A percentile compares a stretch with the other conserved stretches of the same genome.
phyloP scores from a whole-genome alignment of 2,329 filamentous ascomycete genomes.

The Hymenoscyphus infarciens region DNA sequence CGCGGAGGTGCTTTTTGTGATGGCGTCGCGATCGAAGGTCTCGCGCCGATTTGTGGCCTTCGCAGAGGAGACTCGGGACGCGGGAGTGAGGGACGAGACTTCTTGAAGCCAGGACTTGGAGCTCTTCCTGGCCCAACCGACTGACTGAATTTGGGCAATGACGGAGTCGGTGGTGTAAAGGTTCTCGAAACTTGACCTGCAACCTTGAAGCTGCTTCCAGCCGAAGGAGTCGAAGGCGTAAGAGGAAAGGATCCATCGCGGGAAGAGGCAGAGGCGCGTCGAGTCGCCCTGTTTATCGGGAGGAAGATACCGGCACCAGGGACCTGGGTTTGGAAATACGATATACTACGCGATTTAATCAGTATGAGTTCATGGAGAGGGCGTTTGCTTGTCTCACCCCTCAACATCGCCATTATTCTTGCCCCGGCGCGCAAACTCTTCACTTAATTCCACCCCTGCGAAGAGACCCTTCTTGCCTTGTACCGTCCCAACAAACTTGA shows the following conservation, averaged over 20 bases:
- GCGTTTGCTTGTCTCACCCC: conserved; percentile 57
- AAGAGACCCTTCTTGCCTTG: conserved; percentile 88
- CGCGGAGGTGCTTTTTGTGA: conserved; percentile 49
- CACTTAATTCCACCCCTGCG: conserved; percentile 83
- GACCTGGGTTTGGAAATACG: conserved; percentile 77
- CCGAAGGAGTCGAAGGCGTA: conserved; percentile 65
- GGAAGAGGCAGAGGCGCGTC: conserved; percentile 55
- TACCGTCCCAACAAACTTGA: conserved; percentile 85
- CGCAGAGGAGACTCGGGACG: conserved; percentile 84
- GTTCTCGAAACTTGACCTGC: conserved; percentile 47
- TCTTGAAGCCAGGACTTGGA: conserved; percentile 68
- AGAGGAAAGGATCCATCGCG: conserved; percentile 54
- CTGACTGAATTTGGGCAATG: conserved; percentile 78
- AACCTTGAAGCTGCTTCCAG: conserved; percentile 47
- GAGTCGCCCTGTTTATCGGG: conserved; percentile 75
- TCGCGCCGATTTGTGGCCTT: conserved; percentile 55
- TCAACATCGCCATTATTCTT: conserved; percentile 98
- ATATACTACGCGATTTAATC: conserved; percentile 45
- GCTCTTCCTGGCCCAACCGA: conserved; percentile 71
- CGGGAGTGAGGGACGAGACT: conserved; percentile 71
- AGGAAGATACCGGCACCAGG: conserved; percentile 91
- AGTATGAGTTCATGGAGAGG: conserved; percentile 20
- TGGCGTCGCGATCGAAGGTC: conserved; percentile 56
- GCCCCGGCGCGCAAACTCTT: conserved; percentile 75
- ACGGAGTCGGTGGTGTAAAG: conserved; percentile 62